Percentiles rank a stretch among this genome's conserved stretches.
Conservation (phyloP, 192 early-diverging fungal genomes). For the Backusella luteola region DNA sequence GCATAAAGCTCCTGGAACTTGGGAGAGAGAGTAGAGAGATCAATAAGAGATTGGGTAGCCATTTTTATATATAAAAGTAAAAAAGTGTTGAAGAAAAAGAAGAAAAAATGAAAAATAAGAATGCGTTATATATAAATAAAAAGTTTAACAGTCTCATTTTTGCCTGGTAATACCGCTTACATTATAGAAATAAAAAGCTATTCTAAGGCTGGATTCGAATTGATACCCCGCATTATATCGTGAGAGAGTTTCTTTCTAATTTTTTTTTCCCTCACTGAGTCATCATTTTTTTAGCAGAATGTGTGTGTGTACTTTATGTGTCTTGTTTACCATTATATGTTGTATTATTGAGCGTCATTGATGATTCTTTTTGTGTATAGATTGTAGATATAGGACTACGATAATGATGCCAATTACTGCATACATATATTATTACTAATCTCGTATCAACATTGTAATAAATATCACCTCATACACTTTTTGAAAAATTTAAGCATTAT, state of each 20-base stretch:
- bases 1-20: slow-evolving; percentile 54
- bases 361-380: not conserved
- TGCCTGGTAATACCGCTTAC: slow-evolving; percentile 15
- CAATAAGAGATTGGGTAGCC: slow-evolving; percentile 35
- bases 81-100: not conserved
- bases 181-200: not conserved
- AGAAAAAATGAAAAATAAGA: not conserved
- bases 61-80: slow-evolving; percentile 14
- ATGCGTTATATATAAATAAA: not conserved
- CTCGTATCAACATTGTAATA: not conserved
- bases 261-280: not conserved
- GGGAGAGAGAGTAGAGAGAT: slow-evolving; percentile 42
- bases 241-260: not conserved
- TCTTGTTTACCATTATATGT: not conserved
- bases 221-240: slow-evolving; percentile 11
- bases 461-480: not conserved
- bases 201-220: not conserved
- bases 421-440: not conserved
- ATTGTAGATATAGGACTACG: not conserved
- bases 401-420: not conserved
- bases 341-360: no score
- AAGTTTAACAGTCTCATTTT: slow-evolving; percentile 1
- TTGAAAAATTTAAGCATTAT: no score
- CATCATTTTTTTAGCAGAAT: not conserved
- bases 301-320: not conserved